These are phyloP conservation scores for Fulvia fulva DNA, from an alignment of 2,329 filamentous ascomycete genomes.

Conservation along the genomic window DNA sequence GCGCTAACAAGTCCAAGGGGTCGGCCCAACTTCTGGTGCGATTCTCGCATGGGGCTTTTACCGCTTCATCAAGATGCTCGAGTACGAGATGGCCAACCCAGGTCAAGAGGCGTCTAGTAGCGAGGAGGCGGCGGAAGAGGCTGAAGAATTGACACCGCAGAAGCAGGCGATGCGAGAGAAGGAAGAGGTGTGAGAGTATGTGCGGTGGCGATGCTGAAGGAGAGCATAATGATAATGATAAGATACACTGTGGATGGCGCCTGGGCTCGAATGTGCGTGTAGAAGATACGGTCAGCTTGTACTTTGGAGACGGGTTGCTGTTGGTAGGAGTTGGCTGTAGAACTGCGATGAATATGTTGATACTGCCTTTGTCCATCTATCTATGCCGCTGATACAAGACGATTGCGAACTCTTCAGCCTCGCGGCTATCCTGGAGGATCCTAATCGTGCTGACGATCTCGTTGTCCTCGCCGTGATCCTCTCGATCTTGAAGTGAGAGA, in stretches of 20 bases:
- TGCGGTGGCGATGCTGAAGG: neutral
- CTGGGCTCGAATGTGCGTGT: neutral
- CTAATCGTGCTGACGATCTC: slow-evolving; percentile 28
- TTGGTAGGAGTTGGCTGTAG: too few species aligned
- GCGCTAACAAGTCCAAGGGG: slow-evolving; percentile 20
- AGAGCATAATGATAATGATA: slow-evolving; percentile 1
- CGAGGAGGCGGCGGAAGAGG: slow-evolving; percentile 20
- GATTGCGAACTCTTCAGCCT: slow-evolving; percentile 30
- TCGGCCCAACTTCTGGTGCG: slow-evolving; percentile 31
- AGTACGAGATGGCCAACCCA: slow-evolving; percentile 35
- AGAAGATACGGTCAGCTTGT: neutral
- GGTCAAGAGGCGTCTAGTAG: slow-evolving; percentile 20
- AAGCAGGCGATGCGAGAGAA: slow-evolving; percentile 10
- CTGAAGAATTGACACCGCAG: slow-evolving; percentile 20
- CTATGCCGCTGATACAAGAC: too few species aligned
- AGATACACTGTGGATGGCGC: neutral
- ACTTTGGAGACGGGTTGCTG: neutral
- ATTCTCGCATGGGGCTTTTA: slow-evolving; percentile 33
- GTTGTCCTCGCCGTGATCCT: slow-evolving; percentile 28
- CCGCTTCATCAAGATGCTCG: slow-evolving; percentile 32
- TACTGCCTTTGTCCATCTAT: too few species aligned
- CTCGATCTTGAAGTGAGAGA: neutral
- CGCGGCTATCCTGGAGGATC: slow-evolving; percentile 19
- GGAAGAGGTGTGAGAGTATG: neutral
- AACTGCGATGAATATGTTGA: too few species aligned